Evolutionary conservation across 768 basidiomycete species (phyloP), one percentile per base, ranked within the genome.

Genomic region (Pluteus cervinus): DNA sequence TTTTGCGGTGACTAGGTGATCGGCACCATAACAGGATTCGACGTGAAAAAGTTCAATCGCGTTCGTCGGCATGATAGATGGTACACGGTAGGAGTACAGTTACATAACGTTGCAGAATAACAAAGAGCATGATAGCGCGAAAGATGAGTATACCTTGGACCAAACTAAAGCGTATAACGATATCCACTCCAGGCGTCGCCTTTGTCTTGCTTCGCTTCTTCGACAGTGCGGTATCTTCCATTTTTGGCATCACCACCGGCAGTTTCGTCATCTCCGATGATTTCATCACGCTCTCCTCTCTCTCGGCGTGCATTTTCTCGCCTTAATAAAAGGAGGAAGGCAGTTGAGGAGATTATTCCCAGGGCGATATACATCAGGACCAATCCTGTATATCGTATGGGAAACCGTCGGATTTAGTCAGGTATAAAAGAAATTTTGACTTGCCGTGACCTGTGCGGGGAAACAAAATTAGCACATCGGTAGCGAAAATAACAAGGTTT

Each of bases 141-240:
- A n/a, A n/a, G n/a, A n/a, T n/a, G n/a, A n/a, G n/a, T n/a, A n/a
- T n/a, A n/a, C n/a, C n/a, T n/a, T n/a, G n/a, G n/a, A n/a, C n/a
- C n/a, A n/a, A n/a, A 32, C 71, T 53, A 83, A 29, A 77, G 52
- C 11, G 62, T 75, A 55, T 86, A 87, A 48, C 77, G 64, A 53
- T 86, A 87, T 16, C 84, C 83, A 48, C 80, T 83, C 83, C 81
- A 85, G 31, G 60, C 57, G 55, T 86, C 82, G 2, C 82, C 83
- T 60, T 81, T 84, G 47, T 76, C 79, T 39, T 64, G 55, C 60
- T 77, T 81, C 29, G 81, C 82, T 2, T 83, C 81, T 14, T 64
- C 77, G 7, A 81, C 61, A 17, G 68, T 79, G 7, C 57, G 66
- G 49, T 66, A 83, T 28, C 65, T 61, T 11, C 79, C 79, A 39